Evolutionary conservation across 1,284 basidiomycete species (phyloP).

Genomic region (Apiotrichum gracile): DNA sequence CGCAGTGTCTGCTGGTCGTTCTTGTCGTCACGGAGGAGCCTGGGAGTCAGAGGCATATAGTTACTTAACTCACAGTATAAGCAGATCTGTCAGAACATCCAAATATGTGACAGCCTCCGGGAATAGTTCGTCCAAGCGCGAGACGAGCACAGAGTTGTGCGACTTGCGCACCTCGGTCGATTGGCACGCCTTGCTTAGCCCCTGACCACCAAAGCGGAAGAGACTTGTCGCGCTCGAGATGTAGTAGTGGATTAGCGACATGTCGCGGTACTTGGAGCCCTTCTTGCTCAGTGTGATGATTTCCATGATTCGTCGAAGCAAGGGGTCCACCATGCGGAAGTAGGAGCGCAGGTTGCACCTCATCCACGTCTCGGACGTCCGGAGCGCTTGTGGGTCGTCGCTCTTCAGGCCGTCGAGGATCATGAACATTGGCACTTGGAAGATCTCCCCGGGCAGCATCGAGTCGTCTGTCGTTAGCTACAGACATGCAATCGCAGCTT

Average conservation of each 20-base stretch:
- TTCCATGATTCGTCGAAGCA: constrained; percentile 58
- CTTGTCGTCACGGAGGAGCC: constrained; percentile 8
- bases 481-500: constrained; percentile 19
- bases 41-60: background rate
- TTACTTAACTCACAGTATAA: constrained; percentile 5
- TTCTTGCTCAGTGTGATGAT: background rate
- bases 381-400: constrained; percentile 64
- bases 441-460: constrained; percentile 67
- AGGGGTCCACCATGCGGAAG: constrained; percentile 77
- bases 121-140: constrained; percentile 5
- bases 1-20: constrained; percentile 50
- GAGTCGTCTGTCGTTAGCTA: constrained; percentile 61
- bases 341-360: constrained; percentile 86
- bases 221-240: constrained; percentile 67
- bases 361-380: constrained; percentile 91
- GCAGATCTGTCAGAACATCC: constrained; percentile 9
- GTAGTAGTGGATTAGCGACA: constrained; percentile 19
- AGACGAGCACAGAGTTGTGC: constrained; percentile 7
- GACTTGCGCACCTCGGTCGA: constrained; percentile 20
- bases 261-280: constrained; percentile 4
- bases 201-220: constrained; percentile 79
- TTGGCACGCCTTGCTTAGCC: constrained; percentile 44
- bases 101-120: constrained; percentile 13
- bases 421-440: constrained; percentile 79
- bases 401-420: constrained; percentile 76